These are phyloP conservation scores for Lenzites betulinus DNA, from an alignment of 768 basidiomycete species.

Conservation along the genomic window DNA sequence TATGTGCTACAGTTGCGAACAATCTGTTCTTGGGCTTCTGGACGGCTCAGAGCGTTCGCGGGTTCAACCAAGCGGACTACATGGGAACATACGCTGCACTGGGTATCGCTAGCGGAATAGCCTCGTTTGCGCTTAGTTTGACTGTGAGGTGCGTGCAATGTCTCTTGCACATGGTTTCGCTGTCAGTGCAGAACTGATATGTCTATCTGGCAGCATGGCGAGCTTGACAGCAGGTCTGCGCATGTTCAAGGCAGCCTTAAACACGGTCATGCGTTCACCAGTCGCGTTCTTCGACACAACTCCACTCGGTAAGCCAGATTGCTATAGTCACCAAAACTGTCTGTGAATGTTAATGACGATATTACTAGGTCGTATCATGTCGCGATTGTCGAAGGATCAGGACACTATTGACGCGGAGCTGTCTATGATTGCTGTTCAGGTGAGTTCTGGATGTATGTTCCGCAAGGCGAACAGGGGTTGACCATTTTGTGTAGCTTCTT, in stretches of 20 bases:
- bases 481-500: conserved; percentile 21
- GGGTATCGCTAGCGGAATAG: conserved; percentile 52
- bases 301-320: conserved; percentile 50
- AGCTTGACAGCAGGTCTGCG: conserved; percentile 39
- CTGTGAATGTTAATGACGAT: neutral
- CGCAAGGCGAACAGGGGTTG: neutral
- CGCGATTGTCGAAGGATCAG: conserved; percentile 62
- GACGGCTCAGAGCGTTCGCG: conserved; percentile 55
- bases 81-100: conserved; percentile 56
- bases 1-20: conserved; percentile 49
- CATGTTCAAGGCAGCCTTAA: conserved; percentile 58
- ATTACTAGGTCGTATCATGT: conserved; percentile 53
- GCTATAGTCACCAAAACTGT: too few species aligned
- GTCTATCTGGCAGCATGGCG: conserved; percentile 26
- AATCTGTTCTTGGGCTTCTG: conserved; percentile 76
- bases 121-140: conserved; percentile 51
- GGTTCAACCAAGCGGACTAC: conserved; percentile 63
- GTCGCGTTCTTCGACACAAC: conserved; percentile 75
- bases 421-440: conserved; percentile 49
- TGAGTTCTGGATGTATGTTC: conserved; percentile 19
- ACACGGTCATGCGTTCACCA: conserved; percentile 59
- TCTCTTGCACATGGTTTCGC: neutral
- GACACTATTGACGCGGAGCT: conserved; percentile 57
- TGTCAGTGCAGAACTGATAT: too few species aligned
- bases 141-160: conserved; percentile 47